Evolutionary conservation across 495 filamentous ascomycete species (phyloP), one percentile per base, ranked within the genome.

Genomic region (Penicillium silybi): DNA sequence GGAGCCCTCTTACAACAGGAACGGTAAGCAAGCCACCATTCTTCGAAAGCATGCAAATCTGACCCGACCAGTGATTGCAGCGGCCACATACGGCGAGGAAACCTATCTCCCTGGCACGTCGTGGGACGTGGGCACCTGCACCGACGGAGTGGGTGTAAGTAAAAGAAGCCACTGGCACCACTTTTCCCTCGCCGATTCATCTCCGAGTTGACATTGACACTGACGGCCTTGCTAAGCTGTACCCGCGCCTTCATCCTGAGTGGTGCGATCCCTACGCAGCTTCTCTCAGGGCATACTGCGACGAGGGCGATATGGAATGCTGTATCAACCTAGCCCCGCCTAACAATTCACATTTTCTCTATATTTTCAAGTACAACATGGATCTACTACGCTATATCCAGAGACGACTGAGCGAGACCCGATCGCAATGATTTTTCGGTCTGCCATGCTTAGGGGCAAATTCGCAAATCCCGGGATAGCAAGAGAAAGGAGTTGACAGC

Each of bases 81-180:
- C 58, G 13, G 59, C 57, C 26, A 42, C 56, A 1, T 67, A 67
- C 39, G 64, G 64, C 7, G 64, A 67, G 27, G 58, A 62, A 37
- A 62, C 64, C 17, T 67, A 58, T 32, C 27, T 56, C 16, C 61
- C 64, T 3, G 51, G 46, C 2, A 45, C 52, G 49, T 40, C 56
- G 0, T 67, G 61, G 57, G 57, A 64, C 40, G 46, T 48, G 13
- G 64, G 64, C 2, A 60, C 53, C n/a, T 66, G 64, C 39, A 56
- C 42, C 9, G 34, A 62, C 22, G 64, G 64, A 38, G 48, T 52
- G 38, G 64, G 64, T 3, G 64, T 64, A 46, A 60, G 61, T 53
- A 18, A 20, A 41, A 19, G 3, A 2, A 40, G 9, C 23, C 15
- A 22, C 13, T 29, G 10, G 9, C 29, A 3, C 10, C 29, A 18